Evolutionary conservation across 805 yeast genomes (phyloP), one percentile per base, ranked within the genome.

Genomic region (Saccharomyces cerevisiae): DNA sequence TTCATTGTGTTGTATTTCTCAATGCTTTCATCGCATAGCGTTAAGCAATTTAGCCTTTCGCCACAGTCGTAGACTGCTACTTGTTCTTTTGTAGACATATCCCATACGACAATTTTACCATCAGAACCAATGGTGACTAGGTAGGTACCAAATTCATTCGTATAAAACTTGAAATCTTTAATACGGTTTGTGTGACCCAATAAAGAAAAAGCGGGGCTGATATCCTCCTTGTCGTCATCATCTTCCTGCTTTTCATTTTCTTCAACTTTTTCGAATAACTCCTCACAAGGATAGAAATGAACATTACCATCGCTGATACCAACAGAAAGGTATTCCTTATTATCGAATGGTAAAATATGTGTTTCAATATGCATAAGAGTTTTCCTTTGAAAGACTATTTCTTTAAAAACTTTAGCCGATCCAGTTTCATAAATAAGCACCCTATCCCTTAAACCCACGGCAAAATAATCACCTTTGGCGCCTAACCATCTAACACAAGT

Each of bases 91-190:
- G 73, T 63, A 0, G 72, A 67, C 66, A 85, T 72, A 66, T 91
- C 86, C 97, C 97, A 92, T 2, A 92, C 87, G 6, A 94, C 96
- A 51, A 92, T 85, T 63, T 81, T 87, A 27, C 98, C 98, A 70
- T 92, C 98, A 0, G 97, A 88, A 0, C 97, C 88, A 11, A 90
- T 88, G 2, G 96, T 85, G 0, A 88, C 79, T 64, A 94, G 70
- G 64, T 78, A 86, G 3, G 58, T 62, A 41, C 71, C 70, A 57
- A 58, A 62, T 21, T 73, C 76, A 13, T 77, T 74, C 41, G 74
- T 71, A 62, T 77, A 79, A 49, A 83, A 74, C 21, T 82, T 73
- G 61, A 94, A 77, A 59, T 84, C 96, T 71, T 92, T 92, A 47
- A 92, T 85, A 68, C 99, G 81, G 59, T 80, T 82, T 8, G 94